Evolutionary conservation across 2,329 filamentous ascomycete genomes (phyloP).

Genomic region (Talaromyces funiculosus): DNA sequence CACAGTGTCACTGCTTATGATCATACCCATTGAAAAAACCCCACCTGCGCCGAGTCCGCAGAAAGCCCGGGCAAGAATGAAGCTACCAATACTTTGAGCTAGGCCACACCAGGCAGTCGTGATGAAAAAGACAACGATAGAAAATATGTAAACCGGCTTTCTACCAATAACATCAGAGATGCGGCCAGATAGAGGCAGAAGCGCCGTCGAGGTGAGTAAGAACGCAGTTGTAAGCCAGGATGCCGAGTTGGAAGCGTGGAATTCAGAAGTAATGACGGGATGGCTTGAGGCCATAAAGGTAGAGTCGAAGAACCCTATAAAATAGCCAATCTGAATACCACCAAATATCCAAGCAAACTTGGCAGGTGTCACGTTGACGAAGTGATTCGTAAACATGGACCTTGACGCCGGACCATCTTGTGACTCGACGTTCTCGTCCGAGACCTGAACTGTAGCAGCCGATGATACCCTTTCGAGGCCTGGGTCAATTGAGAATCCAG

Average conservation of each 20-base stretch:
- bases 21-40: conserved; percentile 62
- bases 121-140: conserved; percentile 56
- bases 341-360: conserved; percentile 61
- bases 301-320: conserved; percentile 61
- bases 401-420: conserved; percentile 12
- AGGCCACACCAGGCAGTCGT: conserved; percentile 66
- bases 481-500: conserved; percentile 24
- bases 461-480: conserved; percentile 22
- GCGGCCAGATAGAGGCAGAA: conserved; percentile 69
- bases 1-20: conserved; percentile 60
- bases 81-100: conserved; percentile 62
- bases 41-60: conserved; percentile 70
- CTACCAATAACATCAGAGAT: conserved; percentile 69
- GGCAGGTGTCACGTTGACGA: conserved; percentile 33
- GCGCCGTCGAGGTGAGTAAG: conserved; percentile 67
- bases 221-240: conserved; percentile 80
- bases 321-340: conserved; percentile 54
- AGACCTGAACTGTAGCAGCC: conserved; percentile 6
- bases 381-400: conserved; percentile 26
- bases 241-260: conserved; percentile 68
- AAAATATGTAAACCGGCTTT: conserved; percentile 60
- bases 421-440: not conserved
- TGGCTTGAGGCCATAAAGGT: conserved; percentile 79
- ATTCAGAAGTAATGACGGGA: conserved; percentile 75
- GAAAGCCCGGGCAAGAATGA: conserved; percentile 64